phyloP scores from a whole-genome alignment of 1,284 basidiomycete species.

The Ganoderma sp. region DNA sequence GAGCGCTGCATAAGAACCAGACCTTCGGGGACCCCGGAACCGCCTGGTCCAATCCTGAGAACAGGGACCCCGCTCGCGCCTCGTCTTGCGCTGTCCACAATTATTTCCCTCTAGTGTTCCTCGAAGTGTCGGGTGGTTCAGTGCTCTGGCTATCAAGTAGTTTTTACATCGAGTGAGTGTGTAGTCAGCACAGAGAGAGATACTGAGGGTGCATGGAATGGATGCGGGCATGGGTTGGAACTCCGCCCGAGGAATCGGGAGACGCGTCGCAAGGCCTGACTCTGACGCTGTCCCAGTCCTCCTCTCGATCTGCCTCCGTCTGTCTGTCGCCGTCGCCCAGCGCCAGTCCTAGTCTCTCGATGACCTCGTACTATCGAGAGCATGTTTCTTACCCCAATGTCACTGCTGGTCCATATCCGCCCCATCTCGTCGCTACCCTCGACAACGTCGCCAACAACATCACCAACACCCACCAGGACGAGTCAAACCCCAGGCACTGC shows the following conservation, averaged over 20 bases:
- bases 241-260: constrained; percentile 22
- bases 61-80: constrained; percentile 2
- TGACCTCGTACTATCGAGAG: constrained; percentile 33
- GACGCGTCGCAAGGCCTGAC: not conserved
- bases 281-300: constrained; percentile 12
- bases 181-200: not conserved
- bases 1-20: constrained; percentile 14
- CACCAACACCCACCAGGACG: constrained; percentile 4
- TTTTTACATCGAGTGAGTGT: not conserved
- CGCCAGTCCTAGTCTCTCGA: constrained; percentile 22
- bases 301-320: not conserved
- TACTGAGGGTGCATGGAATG: not conserved
- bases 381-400: constrained; percentile 33
- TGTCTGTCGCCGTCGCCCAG: constrained; percentile 19
- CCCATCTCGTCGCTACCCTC: constrained; percentile 18
- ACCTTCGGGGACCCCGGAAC: constrained; percentile 18
- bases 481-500: constrained; percentile 30
- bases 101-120: not conserved
- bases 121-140: not conserved
- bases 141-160: not conserved
- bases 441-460: constrained; percentile 10
- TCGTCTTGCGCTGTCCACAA: not conserved
- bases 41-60: not conserved
- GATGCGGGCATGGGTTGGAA: constrained; percentile 11
- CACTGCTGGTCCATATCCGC: constrained; percentile 26